Evolutionary conservation across 768 basidiomycete genomes (phyloP), one percentile per base, ranked within the genome.

Genomic region (Rhodotorula kratochvilovae): DNA sequence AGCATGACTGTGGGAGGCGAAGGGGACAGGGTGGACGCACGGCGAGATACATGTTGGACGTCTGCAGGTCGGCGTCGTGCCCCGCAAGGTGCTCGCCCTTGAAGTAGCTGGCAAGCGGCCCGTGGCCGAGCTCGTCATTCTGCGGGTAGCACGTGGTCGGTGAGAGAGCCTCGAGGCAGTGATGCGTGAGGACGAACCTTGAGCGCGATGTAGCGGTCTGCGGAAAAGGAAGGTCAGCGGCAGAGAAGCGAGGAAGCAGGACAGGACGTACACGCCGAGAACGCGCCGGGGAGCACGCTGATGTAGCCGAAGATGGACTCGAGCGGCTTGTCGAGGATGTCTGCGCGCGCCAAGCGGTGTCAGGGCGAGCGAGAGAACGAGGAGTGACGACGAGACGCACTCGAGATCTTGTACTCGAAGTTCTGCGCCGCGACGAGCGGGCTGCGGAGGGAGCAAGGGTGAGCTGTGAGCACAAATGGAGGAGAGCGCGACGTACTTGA

Each of bases 291-390:
- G 62, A 96, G 83, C 58, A 94, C 82, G 15, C 78, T 76, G 68
- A 80, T 85, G 61, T 78, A 91, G 84, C 86, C 81, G 50, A 81
- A 82, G 23, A 82, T 76, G 63, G 75, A 78, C 71, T 97, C 94
- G 62, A 93, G 85, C 1, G 94, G 93, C 80, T 97, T 97, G 80
- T 97, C 94, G 46, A 97, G 86, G 74, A 95, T 90, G 78, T 96
- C 93, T 35, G 91, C 29, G 54, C 8, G 23, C 17, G 21, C 45
- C 48, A 1, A 25, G 23, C 19, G 2, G 6, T 2, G 62, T 21
- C 27, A n/a, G 58, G 23, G 23, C 6, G 2, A 3, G 17, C 27
- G 31, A 25, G 7, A 10, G 5, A 4, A 55, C 33, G 27, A 4
- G 15, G 31, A 35, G 33, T 2, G 17, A 4, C 33, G 54, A 13